Base-by-base conservation (phyloP, 495 filamentous ascomycete genomes). In the Podospora australis region DNA sequence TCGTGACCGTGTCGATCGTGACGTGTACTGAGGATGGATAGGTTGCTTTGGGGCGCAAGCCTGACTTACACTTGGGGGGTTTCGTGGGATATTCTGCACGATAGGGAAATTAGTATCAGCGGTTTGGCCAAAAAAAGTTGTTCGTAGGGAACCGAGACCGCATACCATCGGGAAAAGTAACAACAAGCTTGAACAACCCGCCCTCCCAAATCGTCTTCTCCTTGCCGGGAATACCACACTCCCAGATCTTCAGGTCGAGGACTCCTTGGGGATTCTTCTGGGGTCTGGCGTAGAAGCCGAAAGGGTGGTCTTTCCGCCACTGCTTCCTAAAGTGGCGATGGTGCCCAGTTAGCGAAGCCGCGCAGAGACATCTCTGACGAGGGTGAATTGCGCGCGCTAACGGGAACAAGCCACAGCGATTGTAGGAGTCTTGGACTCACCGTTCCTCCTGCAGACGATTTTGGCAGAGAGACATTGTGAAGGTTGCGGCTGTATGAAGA, bases 161-260 rank as follows among this genome's bases (percentile, higher is more conserved):
- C 83, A 65, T 74, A 95, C 92, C 94, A 62, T 99, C 92, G 0
- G 92, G 92, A 61, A 99, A 99, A 11, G 78, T 82, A 49, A 99
- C 81, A 38, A 86, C 85, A 47, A 99, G 70, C 68, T 97, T 97
- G 72, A 96, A 96, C 2, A 96, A 70, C 0, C 94, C 91, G 24
- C 91, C 91, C 59, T 94, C 92, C 92, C 92, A 99, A 17, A 96
- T 75, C 0, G 94, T 97, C 71, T 90, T 88, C 46, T 92, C 82
- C 63, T 95, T 96, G 55, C 94, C 92, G 3, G 92, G 92, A 22
- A 99, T 84, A 21, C 89, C 90, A 57, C 92, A 99, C 51, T 95
- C 88, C 92, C 92, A 99, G 35, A 79, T 75, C 78, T 96, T 97
- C 39, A 99, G 67, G 59, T 99, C 94, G 22, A 97, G 74, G 1